A percentile compares a stretch with the other conserved stretches of the same genome.
phyloP scores from a whole-genome alignment of 805 yeast species.

The Saturnispora sanitii region DNA sequence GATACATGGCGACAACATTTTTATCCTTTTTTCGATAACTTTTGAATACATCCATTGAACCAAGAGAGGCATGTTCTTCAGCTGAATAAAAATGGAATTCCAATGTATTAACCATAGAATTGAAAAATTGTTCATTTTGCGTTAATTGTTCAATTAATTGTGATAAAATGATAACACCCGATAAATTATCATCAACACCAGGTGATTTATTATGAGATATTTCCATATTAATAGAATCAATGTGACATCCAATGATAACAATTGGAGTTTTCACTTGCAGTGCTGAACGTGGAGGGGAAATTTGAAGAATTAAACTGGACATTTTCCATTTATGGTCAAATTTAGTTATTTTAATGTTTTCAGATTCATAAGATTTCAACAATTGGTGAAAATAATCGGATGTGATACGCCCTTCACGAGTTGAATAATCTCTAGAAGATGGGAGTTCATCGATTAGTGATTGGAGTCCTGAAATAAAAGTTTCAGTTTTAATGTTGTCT shows the following conservation, averaged over 20 bases:
- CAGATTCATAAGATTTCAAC: conserved; percentile 21
- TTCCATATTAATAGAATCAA: conserved; percentile 69
- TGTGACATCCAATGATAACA: conserved; percentile 82
- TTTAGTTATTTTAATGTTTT: conserved; percentile 26
- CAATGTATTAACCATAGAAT: conserved; percentile 44
- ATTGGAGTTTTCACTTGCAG: conserved; percentile 27
- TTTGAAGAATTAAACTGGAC: conserved; percentile 58
- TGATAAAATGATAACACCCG: conserved; percentile 71
- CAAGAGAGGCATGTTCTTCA: conserved; percentile 86
- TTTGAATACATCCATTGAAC: conserved; percentile 70
- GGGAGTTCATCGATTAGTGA: conserved; percentile 8
- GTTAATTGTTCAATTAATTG: conserved; percentile 38
- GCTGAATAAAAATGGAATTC: conserved; percentile 95
- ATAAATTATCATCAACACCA: conserved; percentile 93
- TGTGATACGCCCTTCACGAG: conserved; percentile 58
- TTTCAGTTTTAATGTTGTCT: conserved; percentile 6
- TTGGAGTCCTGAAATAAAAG: conserved; percentile 5
- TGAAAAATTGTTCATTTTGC: conserved; percentile 12
- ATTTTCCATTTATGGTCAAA: conserved; percentile 72
- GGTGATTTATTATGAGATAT: conserved; percentile 58
- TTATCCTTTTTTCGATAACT: conserved; percentile 36
- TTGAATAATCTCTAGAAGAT: conserved; percentile 67
- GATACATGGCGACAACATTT: conserved; percentile 72
- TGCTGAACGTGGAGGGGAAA: conserved; percentile 31
- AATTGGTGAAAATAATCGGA: conserved; percentile 57